Percentiles rank a stretch among this genome's conserved stretches.
phyloP scores from a whole-genome alignment of 371 early-diverging fungal genomes.

The Mortierella sp. region DNA sequence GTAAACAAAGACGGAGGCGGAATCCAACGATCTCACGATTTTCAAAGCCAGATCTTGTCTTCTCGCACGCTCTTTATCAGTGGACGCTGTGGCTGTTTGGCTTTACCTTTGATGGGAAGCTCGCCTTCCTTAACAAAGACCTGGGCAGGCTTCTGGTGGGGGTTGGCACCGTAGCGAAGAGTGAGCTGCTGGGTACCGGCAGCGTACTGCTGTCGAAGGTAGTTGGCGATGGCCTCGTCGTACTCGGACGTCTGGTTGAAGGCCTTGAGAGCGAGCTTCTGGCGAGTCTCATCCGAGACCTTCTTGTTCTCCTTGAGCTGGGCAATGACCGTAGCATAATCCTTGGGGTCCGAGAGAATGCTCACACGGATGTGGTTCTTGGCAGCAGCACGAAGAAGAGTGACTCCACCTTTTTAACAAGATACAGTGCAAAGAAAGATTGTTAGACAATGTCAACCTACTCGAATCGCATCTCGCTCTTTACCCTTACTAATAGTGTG shows the following conservation, averaged over 20 bases:
- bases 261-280: slow-evolving; percentile 70
- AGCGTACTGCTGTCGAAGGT: slow-evolving; percentile 93
- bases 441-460: background rate
- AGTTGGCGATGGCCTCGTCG: slow-evolving; percentile 94
- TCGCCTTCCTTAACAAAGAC: slow-evolving; percentile 84
- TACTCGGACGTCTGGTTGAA: slow-evolving; percentile 97
- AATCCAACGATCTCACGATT: background rate
- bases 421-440: background rate
- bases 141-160: slow-evolving; percentile 97
- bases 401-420: slow-evolving; percentile 86
- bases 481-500: slow-evolving; percentile 4
- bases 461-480: background rate
- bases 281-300: slow-evolving; percentile 56
- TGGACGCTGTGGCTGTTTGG: background rate
- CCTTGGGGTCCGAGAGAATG: slow-evolving; percentile 91
- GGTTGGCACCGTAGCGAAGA: slow-evolving; percentile 97
- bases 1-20: too few relatives aligned
- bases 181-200: slow-evolving; percentile 78
- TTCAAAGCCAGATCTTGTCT: slow-evolving; percentile 20
- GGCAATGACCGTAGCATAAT: slow-evolving; percentile 82
- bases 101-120: slow-evolving; percentile 84
- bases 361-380: slow-evolving; percentile 98
- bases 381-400: slow-evolving; percentile 96
- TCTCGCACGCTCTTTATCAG: background rate
- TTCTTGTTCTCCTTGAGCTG: slow-evolving; percentile 74